Conservation (phyloP, 225 moss, liverwort and hornwort genomes). For the Bryum argenteum region DNA sequence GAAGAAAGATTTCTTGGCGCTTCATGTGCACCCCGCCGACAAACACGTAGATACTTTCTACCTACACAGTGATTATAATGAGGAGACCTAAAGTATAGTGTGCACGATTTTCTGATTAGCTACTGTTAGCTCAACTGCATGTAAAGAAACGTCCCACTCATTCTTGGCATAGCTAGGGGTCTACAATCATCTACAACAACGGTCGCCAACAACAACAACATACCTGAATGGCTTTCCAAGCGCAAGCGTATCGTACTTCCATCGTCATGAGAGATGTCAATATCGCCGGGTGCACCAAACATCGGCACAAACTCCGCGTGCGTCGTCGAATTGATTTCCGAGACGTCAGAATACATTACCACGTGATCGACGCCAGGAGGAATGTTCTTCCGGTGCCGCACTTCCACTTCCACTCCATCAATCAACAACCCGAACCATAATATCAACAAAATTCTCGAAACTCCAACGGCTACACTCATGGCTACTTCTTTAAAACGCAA, state of each 20-base stretch:
- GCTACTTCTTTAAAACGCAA: background rate
- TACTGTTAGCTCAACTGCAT: constrained; percentile 32
- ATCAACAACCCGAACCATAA: constrained; percentile 34
- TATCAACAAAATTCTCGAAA: background rate
- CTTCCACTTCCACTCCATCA: background rate
- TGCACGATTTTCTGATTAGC: constrained; percentile 27
- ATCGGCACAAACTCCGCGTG: constrained; percentile 44
- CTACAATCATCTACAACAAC: constrained; percentile 4
- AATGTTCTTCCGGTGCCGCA: constrained; percentile 14
- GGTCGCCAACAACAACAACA: no score
- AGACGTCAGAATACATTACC: constrained; percentile 25
- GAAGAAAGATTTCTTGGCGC: constrained; percentile 30
- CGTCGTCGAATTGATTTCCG: constrained; percentile 38
- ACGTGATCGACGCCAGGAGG: constrained; percentile 26
- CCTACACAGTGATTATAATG: background rate
- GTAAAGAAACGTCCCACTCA: constrained; percentile 9
- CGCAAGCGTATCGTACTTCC: constrained; percentile 59
- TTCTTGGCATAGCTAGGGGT: constrained; percentile 34
- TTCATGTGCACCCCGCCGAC: constrained; percentile 18
- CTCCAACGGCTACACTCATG: constrained; percentile 38
- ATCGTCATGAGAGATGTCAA: constrained; percentile 41
- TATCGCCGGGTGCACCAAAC: constrained; percentile 58
- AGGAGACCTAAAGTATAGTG: constrained; percentile 15
- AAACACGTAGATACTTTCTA: constrained; percentile 28
- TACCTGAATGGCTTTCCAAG: constrained; percentile 60